Percentiles rank a stretch among this genome's conserved stretches.
These are phyloP conservation scores for Nevesoporus exiguus DNA, from an alignment of 768 basidiomycete species.

Conservation along the genomic window DNA sequence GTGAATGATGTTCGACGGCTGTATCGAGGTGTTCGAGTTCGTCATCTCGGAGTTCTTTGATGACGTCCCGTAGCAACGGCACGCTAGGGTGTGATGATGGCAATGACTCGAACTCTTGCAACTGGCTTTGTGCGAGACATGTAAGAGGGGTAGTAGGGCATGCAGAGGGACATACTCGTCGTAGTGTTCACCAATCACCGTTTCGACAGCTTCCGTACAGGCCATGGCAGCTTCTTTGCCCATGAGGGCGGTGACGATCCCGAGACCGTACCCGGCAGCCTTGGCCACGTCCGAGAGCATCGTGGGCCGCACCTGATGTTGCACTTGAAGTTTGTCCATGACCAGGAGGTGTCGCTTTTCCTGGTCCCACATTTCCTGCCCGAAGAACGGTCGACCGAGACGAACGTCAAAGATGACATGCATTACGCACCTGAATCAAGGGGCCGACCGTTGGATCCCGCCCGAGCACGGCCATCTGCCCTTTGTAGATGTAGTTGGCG, in stretches of 20 bases:
- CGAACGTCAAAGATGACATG: not conserved
- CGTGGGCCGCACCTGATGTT: slow-evolving; percentile 85
- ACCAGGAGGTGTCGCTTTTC: slow-evolving; percentile 88
- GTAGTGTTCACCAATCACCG: slow-evolving; percentile 97
- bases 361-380: slow-evolving; percentile 96
- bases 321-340: slow-evolving; percentile 79
- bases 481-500: slow-evolving; percentile 93
- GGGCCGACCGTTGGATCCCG: slow-evolving; percentile 51
- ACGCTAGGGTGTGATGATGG: slow-evolving; percentile 74
- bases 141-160: slow-evolving; percentile 2
- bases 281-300: slow-evolving; percentile 81
- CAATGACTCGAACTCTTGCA: slow-evolving; percentile 65
- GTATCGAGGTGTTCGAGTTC: slow-evolving; percentile 93
- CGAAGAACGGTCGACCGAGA: slow-evolving; percentile 2
- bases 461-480: slow-evolving; percentile 75
- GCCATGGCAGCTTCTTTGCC: slow-evolving; percentile 97
- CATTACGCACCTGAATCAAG: slow-evolving; percentile 66
- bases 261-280: slow-evolving; percentile 81
- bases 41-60: slow-evolving; percentile 87
- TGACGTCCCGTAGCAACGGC: slow-evolving; percentile 64
- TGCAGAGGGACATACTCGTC: slow-evolving; percentile 71
- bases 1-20: slow-evolving; percentile 83
- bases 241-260: slow-evolving; percentile 80
- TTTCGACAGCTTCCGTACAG: slow-evolving; percentile 97
- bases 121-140: slow-evolving; percentile 55